Conservation (phyloP, 2,329 filamentous ascomycete genomes). For the Ploettnerulaceae sp. region DNA sequence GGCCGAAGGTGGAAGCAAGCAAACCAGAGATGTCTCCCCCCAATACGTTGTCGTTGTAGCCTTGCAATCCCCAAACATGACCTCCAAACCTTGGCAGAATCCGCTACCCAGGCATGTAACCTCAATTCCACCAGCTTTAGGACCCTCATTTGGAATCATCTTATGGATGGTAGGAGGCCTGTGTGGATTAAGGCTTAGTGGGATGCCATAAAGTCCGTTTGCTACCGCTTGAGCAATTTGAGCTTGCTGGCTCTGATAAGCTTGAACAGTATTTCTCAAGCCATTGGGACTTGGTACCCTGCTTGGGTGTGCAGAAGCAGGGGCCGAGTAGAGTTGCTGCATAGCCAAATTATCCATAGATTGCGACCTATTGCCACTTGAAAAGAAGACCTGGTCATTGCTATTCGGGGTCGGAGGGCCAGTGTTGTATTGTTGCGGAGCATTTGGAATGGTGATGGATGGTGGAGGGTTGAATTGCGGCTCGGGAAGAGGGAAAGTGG, state of each 20-base stretch:
- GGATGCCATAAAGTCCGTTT: slow-evolving; percentile 46
- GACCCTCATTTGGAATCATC: slow-evolving; percentile 77
- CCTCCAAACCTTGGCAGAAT: slow-evolving; percentile 74
- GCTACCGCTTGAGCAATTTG: slow-evolving; percentile 46
- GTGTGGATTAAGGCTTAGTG: slow-evolving; percentile 46
- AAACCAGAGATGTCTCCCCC: slow-evolving; percentile 59
- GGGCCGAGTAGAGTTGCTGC: slow-evolving; percentile 65
- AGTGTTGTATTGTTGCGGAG: slow-evolving; percentile 45
- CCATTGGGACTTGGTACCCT: slow-evolving; percentile 69
- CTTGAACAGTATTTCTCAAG: slow-evolving; percentile 43
- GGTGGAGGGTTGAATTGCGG: slow-evolving; percentile 28
- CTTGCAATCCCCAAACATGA: slow-evolving; percentile 72
- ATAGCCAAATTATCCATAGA: slow-evolving; percentile 62
- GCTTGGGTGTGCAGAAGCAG: slow-evolving; percentile 68
- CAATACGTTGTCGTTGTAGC: slow-evolving; percentile 61
- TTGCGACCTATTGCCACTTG: slow-evolving; percentile 52
- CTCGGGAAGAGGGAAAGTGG: slow-evolving; percentile 40
- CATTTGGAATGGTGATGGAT: slow-evolving; percentile 21
- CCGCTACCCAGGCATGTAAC: slow-evolving; percentile 78
- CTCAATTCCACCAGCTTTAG: slow-evolving; percentile 78
- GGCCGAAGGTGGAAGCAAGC: slow-evolving; percentile 54
- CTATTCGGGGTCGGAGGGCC: slow-evolving; percentile 63
- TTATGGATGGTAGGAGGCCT: slow-evolving; percentile 68
- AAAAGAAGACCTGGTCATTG: slow-evolving; percentile 55
- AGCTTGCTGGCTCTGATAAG: slow-evolving; percentile 39